Base-by-base conservation (phyloP, 805 yeast genomes). In the Candida broadrunensis region DNA sequence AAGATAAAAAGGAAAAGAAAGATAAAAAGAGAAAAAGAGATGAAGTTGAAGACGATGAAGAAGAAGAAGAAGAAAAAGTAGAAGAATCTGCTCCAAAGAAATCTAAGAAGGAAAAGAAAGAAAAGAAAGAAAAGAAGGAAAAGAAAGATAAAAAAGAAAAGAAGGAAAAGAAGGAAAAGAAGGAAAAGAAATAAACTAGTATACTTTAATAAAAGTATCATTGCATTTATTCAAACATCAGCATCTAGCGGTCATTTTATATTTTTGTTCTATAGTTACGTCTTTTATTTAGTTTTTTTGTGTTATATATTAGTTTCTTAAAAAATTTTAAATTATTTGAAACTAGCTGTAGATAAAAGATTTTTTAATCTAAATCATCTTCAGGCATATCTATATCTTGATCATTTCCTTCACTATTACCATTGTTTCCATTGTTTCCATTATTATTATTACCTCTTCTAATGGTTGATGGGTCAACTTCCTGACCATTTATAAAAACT, bases 91-190 rank as follows among this genome's bases (percentile, higher is more conserved):
- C 52, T 24, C 51, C 43, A 51, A 55, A 33, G 59, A 45, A 46
- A 60, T 53, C 57, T 61, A 43, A 55, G 61, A 48, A 51, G 57
- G 49, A 57, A 63, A 40, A 51, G 55, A 44, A 49, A 59, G 53
- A 54, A 58, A 59, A 58, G 58, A 52, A 35, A 63, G 59, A 53
- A 58, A 43, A 48, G 58, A 39, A 52, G 45, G 58, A 52, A 31
- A 63, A 60, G 53, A 58, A 44, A 47, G 58, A 39, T 51, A 54
- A 52, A 52, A 53, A 39, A 43, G 60, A 52, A 46, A 61, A 56
- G 60, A 64, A 50, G 51, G 57, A 46, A 41, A 60, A 54, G 56
- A 61, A 46, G 49, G 61, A 52, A 42, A 56, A 52, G 55, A 63
- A 47, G 47, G 58, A 47, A 45, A 61, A 58, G 54, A 60, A 51